Evolutionary conservation across 2,329 filamentous ascomycete species (phyloP), one percentile per base, ranked within the genome.

Genomic region (Verticillium albo-atrum): DNA sequence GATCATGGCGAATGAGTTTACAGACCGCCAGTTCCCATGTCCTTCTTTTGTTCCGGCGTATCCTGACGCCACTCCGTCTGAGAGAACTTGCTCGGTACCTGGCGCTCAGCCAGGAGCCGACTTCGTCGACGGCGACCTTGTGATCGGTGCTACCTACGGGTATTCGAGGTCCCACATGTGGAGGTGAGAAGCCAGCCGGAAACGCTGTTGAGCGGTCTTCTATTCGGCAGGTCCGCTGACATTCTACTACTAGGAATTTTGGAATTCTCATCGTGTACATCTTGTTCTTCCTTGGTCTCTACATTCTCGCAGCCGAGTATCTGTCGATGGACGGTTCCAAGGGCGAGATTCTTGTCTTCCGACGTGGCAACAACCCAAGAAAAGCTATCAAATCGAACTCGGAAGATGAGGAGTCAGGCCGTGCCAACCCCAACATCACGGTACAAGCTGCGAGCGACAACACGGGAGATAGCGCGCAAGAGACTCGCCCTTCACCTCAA

Each of bases 1-100:
- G 3, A 83, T 90, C 2, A 74, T 90, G 62, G 72, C 85, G 0
- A 91, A 90, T 65, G 88, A 91, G 65, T 81, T 81, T 79, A 64
- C 82, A 55, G 77, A 77, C 28, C 77, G 83, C 6, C 61, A 75
- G 0, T 88, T 83, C 65, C 54, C 61, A 0, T 56, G 67, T 64
- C n/a, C 64, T 53, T 17, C 64, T 58, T 60, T 71, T 60, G 61
- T 67, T 20, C 10, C 65, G 12, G 59, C 60, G 3, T 72, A 72
- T n/a, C 61, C 63, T 50, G 62, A 66, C 32, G 57, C 56, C 14
- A 52, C 57, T 1, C 56, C 63, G 1, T 53, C 58, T 2, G 62
- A 75, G 63, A 70, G 72, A 58, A 70, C 79, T 23, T 85, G 82
- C 61, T 68, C 73, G 17, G 70, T 74, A 7, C 74, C 75, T 14